Evolutionary conservation across 1,139 yeast genomes (phyloP), one percentile per base, ranked within the genome.

Genomic region (Eremothecium sinecaudum): DNA sequence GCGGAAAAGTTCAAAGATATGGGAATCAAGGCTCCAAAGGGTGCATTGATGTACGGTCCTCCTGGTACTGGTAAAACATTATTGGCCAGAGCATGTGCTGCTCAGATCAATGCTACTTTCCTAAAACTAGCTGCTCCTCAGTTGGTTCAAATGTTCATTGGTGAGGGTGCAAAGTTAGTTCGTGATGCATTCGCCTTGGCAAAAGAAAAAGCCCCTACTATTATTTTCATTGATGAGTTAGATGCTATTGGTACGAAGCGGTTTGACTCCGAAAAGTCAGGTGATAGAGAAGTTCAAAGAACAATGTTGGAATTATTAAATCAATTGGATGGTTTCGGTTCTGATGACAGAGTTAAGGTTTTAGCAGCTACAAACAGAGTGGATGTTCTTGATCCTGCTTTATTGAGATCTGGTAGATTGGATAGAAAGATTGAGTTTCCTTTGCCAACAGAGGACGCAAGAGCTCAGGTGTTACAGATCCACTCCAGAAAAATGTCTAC

Each of bases 171-270:
- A 38, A 90, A 90, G 62, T 70, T 90, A 49, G 97, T 90, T 34
- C 79, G 99, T 52, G 98, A 90, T 63, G 98, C 98, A 2, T 90
- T 90, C 62, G 96, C 94, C n/a, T 67, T 90, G 45, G 98, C 98
- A 36, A 92, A 90, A 58, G 98, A 92, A 59, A 90, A 90, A 61
- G 95, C 98, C 0, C 98, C 99, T 34, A 84, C 98, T 32, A 90
- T 90, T 55, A 90, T 90, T 41, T 90, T 90, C 61, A 90, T 90
- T 53, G 98, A 90, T 63, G 98, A 90, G 65, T 71, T 90, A 62
- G 99, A 90, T 64, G 98, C 99, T 28, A 90, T 90, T 63, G 99
- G 98, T 54, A 90, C 98, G 22, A 92, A 90, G 63, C 80, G 99
- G 63, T 90, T 90, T 58, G 98, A 90, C 58, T 83, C 96, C 10